Evolutionary conservation across 768 basidiomycete genomes (phyloP).

Genomic region (Pisolithus orientalis): DNA sequence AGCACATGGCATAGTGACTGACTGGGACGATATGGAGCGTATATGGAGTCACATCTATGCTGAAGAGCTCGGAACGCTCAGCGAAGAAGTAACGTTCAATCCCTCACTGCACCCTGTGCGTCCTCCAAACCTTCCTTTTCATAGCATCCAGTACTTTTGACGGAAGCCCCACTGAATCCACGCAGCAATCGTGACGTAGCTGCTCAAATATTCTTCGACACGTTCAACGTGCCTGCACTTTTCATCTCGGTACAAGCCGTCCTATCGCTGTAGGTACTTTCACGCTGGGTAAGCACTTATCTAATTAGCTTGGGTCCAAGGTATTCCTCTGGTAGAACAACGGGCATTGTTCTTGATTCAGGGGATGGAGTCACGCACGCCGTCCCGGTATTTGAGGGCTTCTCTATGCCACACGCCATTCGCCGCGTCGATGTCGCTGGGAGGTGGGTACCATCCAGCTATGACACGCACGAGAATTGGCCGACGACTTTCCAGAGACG

Average conservation of each 20-base stretch:
- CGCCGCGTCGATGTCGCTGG: constrained; percentile 95
- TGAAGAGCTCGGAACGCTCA: constrained; percentile 90
- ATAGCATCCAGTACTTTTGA: constrained; percentile 94
- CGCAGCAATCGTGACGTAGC: constrained; percentile 93
- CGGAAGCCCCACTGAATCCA: constrained; percentile 96
- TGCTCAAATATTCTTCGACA: constrained; percentile 99
- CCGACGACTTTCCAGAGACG: constrained; percentile 53
- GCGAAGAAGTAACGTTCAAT: constrained; percentile 74
- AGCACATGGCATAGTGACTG: constrained; percentile 97
- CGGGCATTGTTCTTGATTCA: constrained; percentile 98
- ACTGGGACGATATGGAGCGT: constrained; percentile 99
- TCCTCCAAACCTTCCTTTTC: constrained; percentile 8
- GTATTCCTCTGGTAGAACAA: constrained; percentile 97
- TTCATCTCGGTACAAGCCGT: constrained; percentile 98
- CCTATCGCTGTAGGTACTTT: constrained; percentile 73
- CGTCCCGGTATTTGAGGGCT: constrained; percentile 97
- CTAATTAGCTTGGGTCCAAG: constrained; percentile 36
- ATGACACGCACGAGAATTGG: background rate
- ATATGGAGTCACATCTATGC: constrained; percentile 99
- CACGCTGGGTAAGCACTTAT: background rate
- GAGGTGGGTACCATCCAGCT: constrained; percentile 43
- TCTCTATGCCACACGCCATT: constrained; percentile 98
- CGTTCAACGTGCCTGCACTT: constrained; percentile 97
- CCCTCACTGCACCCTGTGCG: background rate
- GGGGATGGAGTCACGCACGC: constrained; percentile 99